phyloP scores from a whole-genome alignment of 2,329 filamentous ascomycete genomes.

The Hypoxylon sp. region DNA sequence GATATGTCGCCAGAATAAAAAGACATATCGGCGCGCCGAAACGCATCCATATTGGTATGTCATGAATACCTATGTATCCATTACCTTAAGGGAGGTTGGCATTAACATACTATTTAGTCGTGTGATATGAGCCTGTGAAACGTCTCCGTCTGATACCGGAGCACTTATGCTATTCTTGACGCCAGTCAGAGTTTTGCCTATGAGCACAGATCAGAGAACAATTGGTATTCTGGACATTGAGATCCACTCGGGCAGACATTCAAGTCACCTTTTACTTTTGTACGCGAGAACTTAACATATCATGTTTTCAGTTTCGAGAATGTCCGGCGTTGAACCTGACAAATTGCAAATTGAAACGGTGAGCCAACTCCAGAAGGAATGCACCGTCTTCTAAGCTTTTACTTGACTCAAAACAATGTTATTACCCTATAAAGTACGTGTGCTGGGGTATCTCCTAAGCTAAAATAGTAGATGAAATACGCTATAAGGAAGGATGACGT shows the following conservation, averaged over 20 bases:
- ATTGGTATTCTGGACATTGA: background rate
- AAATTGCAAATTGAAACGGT: background rate
- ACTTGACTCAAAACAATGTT: background rate
- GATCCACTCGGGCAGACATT: background rate
- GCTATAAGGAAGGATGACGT: background rate
- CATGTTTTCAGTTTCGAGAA: background rate
- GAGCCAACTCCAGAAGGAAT: background rate
- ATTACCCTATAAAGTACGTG: background rate
- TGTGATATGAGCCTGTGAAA: slow-evolving; percentile 13
- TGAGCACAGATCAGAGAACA: background rate
- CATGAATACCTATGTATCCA: background rate
- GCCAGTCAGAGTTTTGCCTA: slow-evolving; percentile 1
- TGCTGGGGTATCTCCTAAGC: slow-evolving; percentile 4
- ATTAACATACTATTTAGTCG: slow-evolving; percentile 29
- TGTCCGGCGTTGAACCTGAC: background rate
- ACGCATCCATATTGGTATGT: slow-evolving; percentile 40
- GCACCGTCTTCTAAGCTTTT: background rate
- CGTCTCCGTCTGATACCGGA: slow-evolving; percentile 7
- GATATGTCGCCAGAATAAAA: slow-evolving; percentile 53
- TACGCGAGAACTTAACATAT: background rate
- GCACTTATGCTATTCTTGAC: background rate
- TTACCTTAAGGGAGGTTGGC: background rate
- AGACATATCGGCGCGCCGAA: slow-evolving; percentile 53
- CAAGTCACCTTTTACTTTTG: background rate
- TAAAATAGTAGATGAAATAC: background rate